phyloP scores from a whole-genome alignment of 805 yeast genomes.

The Ogataea salicorniae region DNA sequence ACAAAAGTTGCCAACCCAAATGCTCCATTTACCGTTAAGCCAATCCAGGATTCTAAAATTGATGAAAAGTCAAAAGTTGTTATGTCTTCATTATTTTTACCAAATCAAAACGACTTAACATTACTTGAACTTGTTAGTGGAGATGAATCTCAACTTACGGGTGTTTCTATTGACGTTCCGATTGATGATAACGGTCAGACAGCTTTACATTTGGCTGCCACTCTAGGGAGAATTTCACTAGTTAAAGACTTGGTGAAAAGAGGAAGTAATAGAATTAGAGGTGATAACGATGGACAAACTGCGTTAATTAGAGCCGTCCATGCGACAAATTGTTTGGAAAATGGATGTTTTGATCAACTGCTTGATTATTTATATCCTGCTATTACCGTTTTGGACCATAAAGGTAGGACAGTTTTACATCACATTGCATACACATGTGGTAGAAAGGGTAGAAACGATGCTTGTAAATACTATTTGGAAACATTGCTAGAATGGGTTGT shows the following conservation, averaged over 20 bases:
- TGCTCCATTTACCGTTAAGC: slow-evolving; percentile 45
- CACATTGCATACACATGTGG: slow-evolving; percentile 81
- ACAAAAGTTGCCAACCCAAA: slow-evolving; percentile 36
- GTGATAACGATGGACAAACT: slow-evolving; percentile 84
- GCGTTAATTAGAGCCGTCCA: slow-evolving; percentile 78
- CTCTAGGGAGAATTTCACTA: slow-evolving; percentile 71
- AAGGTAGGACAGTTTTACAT: slow-evolving; percentile 78
- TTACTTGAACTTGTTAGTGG: slow-evolving; percentile 25
- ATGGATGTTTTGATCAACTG: slow-evolving; percentile 65
- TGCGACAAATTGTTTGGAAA: slow-evolving; percentile 79
- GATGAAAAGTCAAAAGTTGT: slow-evolving; percentile 32
- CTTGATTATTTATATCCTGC: slow-evolving; percentile 75
- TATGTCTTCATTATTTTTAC: slow-evolving; percentile 47
- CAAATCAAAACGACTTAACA: slow-evolving; percentile 31
- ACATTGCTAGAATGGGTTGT: slow-evolving; percentile 76
- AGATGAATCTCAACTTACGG: slow-evolving; percentile 23
- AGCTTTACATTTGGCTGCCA: slow-evolving; percentile 93
- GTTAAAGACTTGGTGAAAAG: slow-evolving; percentile 62
- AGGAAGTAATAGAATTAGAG: slow-evolving; percentile 63
- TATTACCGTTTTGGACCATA: slow-evolving; percentile 56
- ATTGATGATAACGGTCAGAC: slow-evolving; percentile 93
- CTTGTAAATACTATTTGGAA: slow-evolving; percentile 69
- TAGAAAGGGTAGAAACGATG: slow-evolving; percentile 64
- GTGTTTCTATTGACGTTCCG: slow-evolving; percentile 69
- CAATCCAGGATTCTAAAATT: slow-evolving; percentile 29